Percentiles rank a stretch among this genome's conserved stretches.
These are phyloP conservation scores for Thalassiosira hispida DNA, from an alignment of 352 stramenopile genomes.

Conservation along the genomic window DNA sequence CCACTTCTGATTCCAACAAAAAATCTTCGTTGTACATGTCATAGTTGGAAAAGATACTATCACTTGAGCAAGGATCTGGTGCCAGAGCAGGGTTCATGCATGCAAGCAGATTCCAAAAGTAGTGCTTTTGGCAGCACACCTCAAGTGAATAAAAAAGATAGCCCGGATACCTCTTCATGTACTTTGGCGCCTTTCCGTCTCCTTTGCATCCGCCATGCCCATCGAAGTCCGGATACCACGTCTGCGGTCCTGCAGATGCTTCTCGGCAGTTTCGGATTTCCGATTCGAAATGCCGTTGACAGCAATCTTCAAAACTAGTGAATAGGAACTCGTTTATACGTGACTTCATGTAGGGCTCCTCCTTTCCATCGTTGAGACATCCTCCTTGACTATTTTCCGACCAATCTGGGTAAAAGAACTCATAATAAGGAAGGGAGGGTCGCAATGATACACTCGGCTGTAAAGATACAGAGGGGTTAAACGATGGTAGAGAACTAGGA, in stretches of 20 bases:
- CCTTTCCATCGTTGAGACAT: background rate
- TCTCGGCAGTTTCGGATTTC: background rate
- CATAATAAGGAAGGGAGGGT: background rate
- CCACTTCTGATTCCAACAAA: background rate
- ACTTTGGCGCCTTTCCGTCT: background rate
- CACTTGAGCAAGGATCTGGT: background rate
- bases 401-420: background rate
- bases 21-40: background rate
- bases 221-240: background rate
- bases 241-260: background rate
- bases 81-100: background rate
- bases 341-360: background rate
- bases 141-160: background rate
- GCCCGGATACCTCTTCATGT: background rate
- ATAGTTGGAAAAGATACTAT: background rate
- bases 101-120: background rate
- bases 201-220: background rate
- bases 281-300: background rate
- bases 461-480: background rate
- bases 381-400: too few relatives aligned
- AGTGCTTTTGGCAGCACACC: background rate
- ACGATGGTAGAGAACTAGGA: background rate
- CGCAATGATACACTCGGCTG: slow-evolving; percentile 1
- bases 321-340: background rate
- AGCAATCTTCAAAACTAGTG: background rate